Evolutionary conservation across 345 rosid genomes (phyloP), one percentile per base, ranked within the genome.

Genomic region (Eucalyptus leucophloia): DNA sequence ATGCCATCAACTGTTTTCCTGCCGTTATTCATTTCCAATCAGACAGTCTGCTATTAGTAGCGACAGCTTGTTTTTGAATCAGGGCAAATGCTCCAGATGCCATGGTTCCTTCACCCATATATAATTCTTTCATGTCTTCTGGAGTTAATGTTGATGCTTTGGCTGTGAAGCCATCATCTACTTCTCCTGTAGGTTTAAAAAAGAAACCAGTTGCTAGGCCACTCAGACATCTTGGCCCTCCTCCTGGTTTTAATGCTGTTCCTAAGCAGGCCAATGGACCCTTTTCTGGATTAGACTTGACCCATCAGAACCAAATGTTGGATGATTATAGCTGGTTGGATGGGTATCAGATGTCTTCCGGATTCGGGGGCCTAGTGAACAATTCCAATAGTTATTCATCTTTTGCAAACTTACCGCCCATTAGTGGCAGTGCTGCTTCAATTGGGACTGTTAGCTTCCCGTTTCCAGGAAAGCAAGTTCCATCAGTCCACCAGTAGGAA

Each of bases 251-350:
- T 92, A 91, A 91, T 88, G 87, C 94, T 91, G 94, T 93, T 88
- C 97, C 95, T 30, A 98, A 94, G 91, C 96, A 92, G 87, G 90
- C 45, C 34, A 92, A 49, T 87, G 98, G 92, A 89, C 92, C 93
- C 34, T 53, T 92, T 89, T 91, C 96, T 87, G 87, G 87, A n/a
- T 16, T 49, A 58, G 89, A 62, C 51, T 21, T 58, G 44, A 77
- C 60, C 44, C 10, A 72, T 47, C 87, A 87, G 45, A 60, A 87
- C 51, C 87, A 56, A 21, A 54, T 82, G 34, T 91, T 85, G 91
- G 99, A 98, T 94, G 98, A 98, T 92, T 98, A 98, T 92, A 96
- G 98, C 91, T 98, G 99, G 99, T 93, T 97, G 95, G 99, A 97
- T 94, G 99, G 99, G 62, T 97, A 97, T 93, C 96, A 94, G 92